Evolutionary conservation across 2,329 filamentous ascomycete species (phyloP).

Genomic region (Plenodomus biglobosus): DNA sequence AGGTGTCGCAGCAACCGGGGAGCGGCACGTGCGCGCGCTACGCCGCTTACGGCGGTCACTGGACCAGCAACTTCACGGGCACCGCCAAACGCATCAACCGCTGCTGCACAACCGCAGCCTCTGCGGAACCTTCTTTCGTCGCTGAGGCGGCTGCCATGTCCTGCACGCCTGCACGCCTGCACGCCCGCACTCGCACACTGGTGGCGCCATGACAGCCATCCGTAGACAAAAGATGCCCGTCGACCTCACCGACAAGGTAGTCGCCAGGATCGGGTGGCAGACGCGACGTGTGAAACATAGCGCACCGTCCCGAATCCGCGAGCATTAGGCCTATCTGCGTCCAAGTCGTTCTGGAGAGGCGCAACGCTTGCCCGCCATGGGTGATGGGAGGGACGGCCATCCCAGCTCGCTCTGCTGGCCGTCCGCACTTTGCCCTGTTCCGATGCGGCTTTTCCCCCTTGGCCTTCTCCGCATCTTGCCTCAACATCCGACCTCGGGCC

Average conservation of each 20-base stretch:
- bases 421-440: slow-evolving; percentile 17
- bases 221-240: too few species aligned
- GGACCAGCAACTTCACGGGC: too few species aligned
- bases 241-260: neutral
- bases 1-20: neutral
- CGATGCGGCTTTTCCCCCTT: slow-evolving; percentile 16
- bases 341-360: slow-evolving; percentile 8
- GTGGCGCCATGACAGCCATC: slow-evolving; percentile 7
- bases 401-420: slow-evolving; percentile 30
- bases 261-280: slow-evolving; percentile 14
- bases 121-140: slow-evolving; percentile 1
- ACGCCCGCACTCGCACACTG: neutral
- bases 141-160: neutral
- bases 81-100: neutral
- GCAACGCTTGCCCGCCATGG: slow-evolving; percentile 11
- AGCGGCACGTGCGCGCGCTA: slow-evolving; percentile 17
- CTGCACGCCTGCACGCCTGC: neutral
- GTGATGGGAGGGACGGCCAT: slow-evolving; percentile 16
- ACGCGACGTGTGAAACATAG: slow-evolving; percentile 38
- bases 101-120: slow-evolving; percentile 1
- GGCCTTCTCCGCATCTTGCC: slow-evolving; percentile 24
- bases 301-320: slow-evolving; percentile 40
- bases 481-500: slow-evolving; percentile 20
- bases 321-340: slow-evolving; percentile 17
- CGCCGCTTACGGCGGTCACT: slow-evolving; percentile 7